phyloP scores from a whole-genome alignment of 495 filamentous ascomycete species.

The Jackrogersella multiformis region DNA sequence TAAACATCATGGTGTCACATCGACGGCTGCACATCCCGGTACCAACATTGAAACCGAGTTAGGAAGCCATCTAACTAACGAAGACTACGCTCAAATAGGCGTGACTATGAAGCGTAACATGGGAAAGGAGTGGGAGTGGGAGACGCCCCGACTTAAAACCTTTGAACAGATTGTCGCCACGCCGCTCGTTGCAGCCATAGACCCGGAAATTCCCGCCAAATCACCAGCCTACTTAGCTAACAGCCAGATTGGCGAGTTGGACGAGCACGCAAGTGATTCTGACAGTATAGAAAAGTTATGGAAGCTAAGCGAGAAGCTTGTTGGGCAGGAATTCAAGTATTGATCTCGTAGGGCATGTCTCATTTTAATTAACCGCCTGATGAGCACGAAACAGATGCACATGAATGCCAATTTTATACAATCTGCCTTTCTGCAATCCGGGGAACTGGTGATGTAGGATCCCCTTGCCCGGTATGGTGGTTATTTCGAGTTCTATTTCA shows the following conservation, averaged over 20 bases:
- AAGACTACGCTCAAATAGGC: conserved; percentile 22
- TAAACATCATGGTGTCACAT: conserved; percentile 34
- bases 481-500: background rate
- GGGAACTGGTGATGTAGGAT: background rate
- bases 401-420: background rate
- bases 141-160: conserved; percentile 13
- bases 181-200: conserved; percentile 31
- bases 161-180: conserved; percentile 32
- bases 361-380: too few species aligned
- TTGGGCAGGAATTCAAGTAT: conserved; percentile 53
- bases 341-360: too few species aligned
- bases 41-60: conserved; percentile 21
- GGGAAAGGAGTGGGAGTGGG: conserved; percentile 23
- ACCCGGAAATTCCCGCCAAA: conserved; percentile 31
- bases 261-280: conserved; percentile 43
- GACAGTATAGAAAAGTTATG: conserved; percentile 56
- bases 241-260: conserved; percentile 28
- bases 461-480: background rate
- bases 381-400: background rate
- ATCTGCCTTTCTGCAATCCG: background rate
- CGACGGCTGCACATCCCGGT: conserved; percentile 54
- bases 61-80: conserved; percentile 10
- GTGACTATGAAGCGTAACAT: conserved; percentile 18
- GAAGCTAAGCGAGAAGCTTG: conserved; percentile 60
- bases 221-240: conserved; percentile 32